Evolutionary conservation across 2,329 filamentous ascomycete species (phyloP), one percentile per base, ranked within the genome.

Genomic region (Sarocladiaceae sp.): DNA sequence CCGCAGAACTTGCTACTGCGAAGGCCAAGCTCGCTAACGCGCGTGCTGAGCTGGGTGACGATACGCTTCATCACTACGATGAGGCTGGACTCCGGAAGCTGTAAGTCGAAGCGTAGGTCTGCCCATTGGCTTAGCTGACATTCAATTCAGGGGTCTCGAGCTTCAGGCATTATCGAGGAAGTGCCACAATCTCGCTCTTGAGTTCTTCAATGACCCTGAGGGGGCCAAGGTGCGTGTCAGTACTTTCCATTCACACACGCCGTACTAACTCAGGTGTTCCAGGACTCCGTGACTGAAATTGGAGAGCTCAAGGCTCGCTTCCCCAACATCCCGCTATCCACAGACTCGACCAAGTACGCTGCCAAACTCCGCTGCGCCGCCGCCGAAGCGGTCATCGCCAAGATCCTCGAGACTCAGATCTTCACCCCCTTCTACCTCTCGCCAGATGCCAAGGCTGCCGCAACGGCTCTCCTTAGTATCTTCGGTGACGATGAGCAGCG

Each of bases 351-450:
- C 39, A 49, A 44, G 20, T 44, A 52, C 0, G 53, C 58, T 0
- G 50, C 51, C 0, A 54, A 54, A 6, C 54, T 61, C 45, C 55
- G 58, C 19, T 58, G 58, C 20, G 56, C 58, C 1, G 50, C 52
- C 4, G 58, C 57, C n/a, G 55, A 61, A 6, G 51, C 51, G 3
- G 48, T 61, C 15, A 45, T 61, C 1, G 50, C 52, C 24, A 51
- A 55, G 15, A 47, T 48, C 2, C 49, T 61, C 6, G 48, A 51
- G 6, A 35, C 46, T 0, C 54, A 57, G 33, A 51, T 61, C n/a
- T 59, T 61, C 37, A 50, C 53, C 6, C 56, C 57, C 2, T 57
- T 61, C n/a, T 58, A 59, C 37, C 47, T 60, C 3, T 44, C 53
- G 0, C 47, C 37, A 1, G 50, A 51, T 2, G 26, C 44, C 24